phyloP scores from a whole-genome alignment of 495 filamentous ascomycete species.

The Lophiotrema nucula region DNA sequence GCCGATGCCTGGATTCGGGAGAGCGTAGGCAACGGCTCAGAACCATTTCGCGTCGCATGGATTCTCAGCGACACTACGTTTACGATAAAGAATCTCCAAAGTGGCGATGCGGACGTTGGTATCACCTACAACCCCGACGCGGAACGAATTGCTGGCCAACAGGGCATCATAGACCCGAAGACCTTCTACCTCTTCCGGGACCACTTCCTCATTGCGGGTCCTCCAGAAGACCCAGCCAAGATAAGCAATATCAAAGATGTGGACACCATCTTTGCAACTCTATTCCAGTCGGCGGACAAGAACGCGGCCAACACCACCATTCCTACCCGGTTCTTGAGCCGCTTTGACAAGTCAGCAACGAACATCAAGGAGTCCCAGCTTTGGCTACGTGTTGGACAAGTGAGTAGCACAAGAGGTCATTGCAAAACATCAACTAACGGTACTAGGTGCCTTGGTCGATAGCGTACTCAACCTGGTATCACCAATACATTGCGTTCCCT shows the following conservation, averaged over 20 bases:
- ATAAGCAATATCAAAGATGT: slow-evolving; percentile 32
- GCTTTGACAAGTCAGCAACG: slow-evolving; percentile 49
- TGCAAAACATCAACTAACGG: not conserved
- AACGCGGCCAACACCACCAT: slow-evolving; percentile 27
- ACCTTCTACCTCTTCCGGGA: slow-evolving; percentile 45
- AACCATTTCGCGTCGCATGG: slow-evolving; percentile 44
- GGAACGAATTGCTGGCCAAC: slow-evolving; percentile 43
- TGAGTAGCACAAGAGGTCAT: slow-evolving; percentile 7
- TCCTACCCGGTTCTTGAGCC: slow-evolving; percentile 42
- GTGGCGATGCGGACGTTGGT: slow-evolving; percentile 41
- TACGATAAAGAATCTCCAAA: slow-evolving; percentile 44
- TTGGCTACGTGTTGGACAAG: slow-evolving; percentile 48
- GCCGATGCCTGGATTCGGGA: slow-evolving; percentile 44
- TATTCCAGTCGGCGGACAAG: slow-evolving; percentile 35
- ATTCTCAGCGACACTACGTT: slow-evolving; percentile 46
- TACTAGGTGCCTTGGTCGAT: slow-evolving; percentile 46
- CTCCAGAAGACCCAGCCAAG: slow-evolving; percentile 39
- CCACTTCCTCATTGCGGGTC: slow-evolving; percentile 46
- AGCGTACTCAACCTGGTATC: slow-evolving; percentile 47
- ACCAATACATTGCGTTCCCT: slow-evolving; percentile 48
- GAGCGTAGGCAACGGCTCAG: slow-evolving; percentile 34
- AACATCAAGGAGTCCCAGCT: slow-evolving; percentile 50
- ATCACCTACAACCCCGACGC: slow-evolving; percentile 47
- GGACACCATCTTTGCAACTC: slow-evolving; percentile 36
- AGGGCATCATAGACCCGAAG: slow-evolving; percentile 36